phyloP scores from a whole-genome alignment of 495 filamentous ascomycete species.

The Penicillium ucsense region DNA sequence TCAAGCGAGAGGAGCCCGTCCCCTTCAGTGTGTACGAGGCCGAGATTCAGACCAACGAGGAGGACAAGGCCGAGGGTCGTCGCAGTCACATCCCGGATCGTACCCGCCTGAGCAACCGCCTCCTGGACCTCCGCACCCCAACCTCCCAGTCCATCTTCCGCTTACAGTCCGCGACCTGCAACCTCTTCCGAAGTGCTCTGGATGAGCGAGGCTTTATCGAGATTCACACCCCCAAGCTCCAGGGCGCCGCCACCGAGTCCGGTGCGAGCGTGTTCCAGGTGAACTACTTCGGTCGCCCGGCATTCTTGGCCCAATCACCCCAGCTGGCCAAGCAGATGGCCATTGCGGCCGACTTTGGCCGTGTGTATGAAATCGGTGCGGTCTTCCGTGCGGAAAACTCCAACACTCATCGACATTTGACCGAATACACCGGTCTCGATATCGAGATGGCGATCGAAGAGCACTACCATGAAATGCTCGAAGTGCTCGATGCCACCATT shows the following conservation, averaged over 20 bases:
- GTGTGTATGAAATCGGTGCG: conserved; percentile 79
- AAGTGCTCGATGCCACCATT: conserved; percentile 66
- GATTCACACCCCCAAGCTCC: conserved; percentile 81
- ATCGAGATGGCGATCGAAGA: conserved; percentile 92
- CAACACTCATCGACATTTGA: conserved; percentile 91
- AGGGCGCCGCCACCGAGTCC: conserved; percentile 81
- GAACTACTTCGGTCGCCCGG: conserved; percentile 73
- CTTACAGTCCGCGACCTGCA: conserved; percentile 59
- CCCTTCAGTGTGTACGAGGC: conserved; percentile 58
- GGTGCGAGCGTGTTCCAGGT: conserved; percentile 86
- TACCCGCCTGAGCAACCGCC: conserved; percentile 70
- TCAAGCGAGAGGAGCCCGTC: conserved; percentile 44
- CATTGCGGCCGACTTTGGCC: conserved; percentile 78
- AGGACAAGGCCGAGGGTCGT: conserved; percentile 35
- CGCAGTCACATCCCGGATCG: conserved; percentile 55
- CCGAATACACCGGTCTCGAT: conserved; percentile 92
- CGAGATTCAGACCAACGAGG: conserved; percentile 40
- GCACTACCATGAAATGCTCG: conserved; percentile 75
- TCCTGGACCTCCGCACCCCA: conserved; percentile 78
- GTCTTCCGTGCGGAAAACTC: conserved; percentile 94
- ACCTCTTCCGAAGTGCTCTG: conserved; percentile 69
- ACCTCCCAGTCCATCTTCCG: conserved; percentile 85
- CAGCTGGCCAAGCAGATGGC: conserved; percentile 94
- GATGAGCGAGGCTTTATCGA: conserved; percentile 67
- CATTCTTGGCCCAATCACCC: conserved; percentile 80